Percentiles rank a stretch among this genome's conserved stretches.
phyloP scores from a whole-genome alignment of 768 basidiomycete species.

The Auriculariales sp. region DNA sequence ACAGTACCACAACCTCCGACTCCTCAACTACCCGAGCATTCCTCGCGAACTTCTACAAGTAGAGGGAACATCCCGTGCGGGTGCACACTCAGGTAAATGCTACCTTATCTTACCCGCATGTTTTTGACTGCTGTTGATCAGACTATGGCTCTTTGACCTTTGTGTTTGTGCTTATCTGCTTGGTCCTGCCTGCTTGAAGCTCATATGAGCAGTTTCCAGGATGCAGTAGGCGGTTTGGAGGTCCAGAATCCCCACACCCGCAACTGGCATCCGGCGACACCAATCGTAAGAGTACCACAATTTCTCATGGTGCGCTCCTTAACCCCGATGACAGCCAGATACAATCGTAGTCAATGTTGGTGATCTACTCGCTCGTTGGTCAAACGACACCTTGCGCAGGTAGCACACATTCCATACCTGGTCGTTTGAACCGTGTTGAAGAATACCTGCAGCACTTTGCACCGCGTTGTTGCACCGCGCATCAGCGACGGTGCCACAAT shows the following conservation, averaged over 20 bases:
- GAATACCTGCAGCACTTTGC: slow-evolving; percentile 42
- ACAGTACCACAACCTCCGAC: slow-evolving; percentile 67
- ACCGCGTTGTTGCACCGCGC: slow-evolving; percentile 67
- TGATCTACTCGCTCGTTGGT: slow-evolving; percentile 71
- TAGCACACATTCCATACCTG: neutral
- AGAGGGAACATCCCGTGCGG: slow-evolving; percentile 67
- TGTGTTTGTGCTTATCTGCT: slow-evolving; percentile 22
- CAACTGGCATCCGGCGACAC: slow-evolving; percentile 53
- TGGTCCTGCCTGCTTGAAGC: neutral
- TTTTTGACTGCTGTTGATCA: slow-evolving; percentile 11
- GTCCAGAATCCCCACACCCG: slow-evolving; percentile 70
- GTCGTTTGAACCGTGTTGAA: neutral
- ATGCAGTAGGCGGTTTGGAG: slow-evolving; percentile 57
- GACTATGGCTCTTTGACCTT: slow-evolving; percentile 76
- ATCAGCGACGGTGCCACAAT: slow-evolving; percentile 35
- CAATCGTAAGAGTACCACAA: slow-evolving; percentile 39
- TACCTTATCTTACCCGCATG: slow-evolving; percentile 9
- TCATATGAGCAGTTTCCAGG: slow-evolving; percentile 14
- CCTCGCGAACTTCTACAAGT: slow-evolving; percentile 37
- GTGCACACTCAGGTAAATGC: slow-evolving; percentile 54
- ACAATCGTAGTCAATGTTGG: slow-evolving; percentile 77
- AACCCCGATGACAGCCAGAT: slow-evolving; percentile 34
- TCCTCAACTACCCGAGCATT: slow-evolving; percentile 73
- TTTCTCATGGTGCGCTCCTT: neutral
- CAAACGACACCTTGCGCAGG: slow-evolving; percentile 58